These are phyloP conservation scores for Nephelium lappaceum DNA, from an alignment of 345 rosid genomes.

Conservation along the genomic window DNA sequence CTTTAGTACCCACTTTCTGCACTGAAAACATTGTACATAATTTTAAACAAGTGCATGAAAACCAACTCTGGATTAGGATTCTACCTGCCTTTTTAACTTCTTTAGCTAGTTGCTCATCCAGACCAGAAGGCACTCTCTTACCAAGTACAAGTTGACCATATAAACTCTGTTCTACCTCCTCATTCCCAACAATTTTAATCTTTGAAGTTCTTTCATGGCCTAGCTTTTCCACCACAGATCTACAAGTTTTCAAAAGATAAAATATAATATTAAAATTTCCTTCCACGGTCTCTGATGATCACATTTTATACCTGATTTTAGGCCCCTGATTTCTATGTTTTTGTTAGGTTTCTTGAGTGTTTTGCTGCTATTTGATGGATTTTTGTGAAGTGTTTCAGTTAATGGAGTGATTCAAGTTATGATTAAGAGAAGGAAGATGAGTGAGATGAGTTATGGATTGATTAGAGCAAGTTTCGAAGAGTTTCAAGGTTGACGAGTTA, in stretches of 20 bases:
- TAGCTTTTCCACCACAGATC: constrained; percentile 79
- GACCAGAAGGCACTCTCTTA: constrained; percentile 54
- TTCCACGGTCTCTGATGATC: neutral
- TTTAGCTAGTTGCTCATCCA: constrained; percentile 74
- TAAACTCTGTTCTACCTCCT: constrained; percentile 73
- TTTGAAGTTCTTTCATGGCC: constrained; percentile 66
- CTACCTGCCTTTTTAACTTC: constrained; percentile 85
- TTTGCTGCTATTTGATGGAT: no score
- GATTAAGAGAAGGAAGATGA: no score
- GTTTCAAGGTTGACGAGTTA: no score
- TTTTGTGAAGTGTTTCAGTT: no score
- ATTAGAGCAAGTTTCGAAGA: no score
- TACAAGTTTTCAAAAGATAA: constrained; percentile 30
- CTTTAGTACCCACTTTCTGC: constrained; percentile 26
- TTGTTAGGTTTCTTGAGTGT: no score
- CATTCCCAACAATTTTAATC: constrained; percentile 62
- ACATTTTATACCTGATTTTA: no score
- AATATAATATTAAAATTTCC: constrained; percentile 16
- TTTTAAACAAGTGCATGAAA: constrained; percentile 7
- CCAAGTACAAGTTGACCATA: constrained; percentile 80
- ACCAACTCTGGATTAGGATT: constrained; percentile 10
- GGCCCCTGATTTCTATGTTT: no score
- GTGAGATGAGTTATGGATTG: no score
- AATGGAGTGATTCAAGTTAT: no score
- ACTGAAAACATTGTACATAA: constrained; percentile 17